Conservation (phyloP, 306 rosid species). For the Cucumis melo region DNA sequence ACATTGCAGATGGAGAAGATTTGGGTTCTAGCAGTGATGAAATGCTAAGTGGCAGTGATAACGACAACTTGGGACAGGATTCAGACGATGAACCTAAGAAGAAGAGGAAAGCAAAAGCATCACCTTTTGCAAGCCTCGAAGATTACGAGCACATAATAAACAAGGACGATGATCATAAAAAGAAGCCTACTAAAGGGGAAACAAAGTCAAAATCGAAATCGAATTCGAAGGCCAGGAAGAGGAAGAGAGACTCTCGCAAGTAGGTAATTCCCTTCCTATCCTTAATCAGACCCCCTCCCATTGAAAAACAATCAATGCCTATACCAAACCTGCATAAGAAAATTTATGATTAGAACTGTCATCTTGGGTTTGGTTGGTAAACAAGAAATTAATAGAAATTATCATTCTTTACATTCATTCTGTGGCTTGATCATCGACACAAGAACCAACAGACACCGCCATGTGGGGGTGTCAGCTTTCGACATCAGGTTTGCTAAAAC, state of each 20-base stretch:
- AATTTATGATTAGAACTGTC: not conserved
- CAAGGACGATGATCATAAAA: slow-evolving; percentile 11
- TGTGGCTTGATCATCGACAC: not conserved
- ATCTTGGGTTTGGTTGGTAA: not conserved
- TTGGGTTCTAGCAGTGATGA: slow-evolving; percentile 19
- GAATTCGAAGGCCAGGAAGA: slow-evolving; percentile 21
- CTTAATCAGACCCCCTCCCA: not conserved
- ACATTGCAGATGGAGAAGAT: slow-evolving; percentile 37
- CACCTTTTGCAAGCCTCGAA: slow-evolving; percentile 80
- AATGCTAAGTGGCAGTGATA: slow-evolving; percentile 7
- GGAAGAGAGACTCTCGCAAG: slow-evolving; percentile 10
- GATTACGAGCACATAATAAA: slow-evolving; percentile 67
- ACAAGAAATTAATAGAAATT: not conserved
- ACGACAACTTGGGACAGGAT: slow-evolving; percentile 6
- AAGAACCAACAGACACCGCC: not conserved
- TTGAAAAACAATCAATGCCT: not conserved
- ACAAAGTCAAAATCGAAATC: slow-evolving; percentile 14
- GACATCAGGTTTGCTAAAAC: not conserved
- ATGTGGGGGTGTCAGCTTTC: not conserved
- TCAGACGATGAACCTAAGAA: slow-evolving; percentile 23
- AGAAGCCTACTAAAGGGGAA: slow-evolving; percentile 20
- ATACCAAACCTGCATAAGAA: not conserved
- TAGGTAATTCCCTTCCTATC: not conserved
- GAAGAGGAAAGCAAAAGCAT: slow-evolving; percentile 36
- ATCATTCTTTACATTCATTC: slow-evolving; percentile 4